phyloP scores from a whole-genome alignment of 2,329 filamentous ascomycete species.

The Tolypocladium inflatum region DNA sequence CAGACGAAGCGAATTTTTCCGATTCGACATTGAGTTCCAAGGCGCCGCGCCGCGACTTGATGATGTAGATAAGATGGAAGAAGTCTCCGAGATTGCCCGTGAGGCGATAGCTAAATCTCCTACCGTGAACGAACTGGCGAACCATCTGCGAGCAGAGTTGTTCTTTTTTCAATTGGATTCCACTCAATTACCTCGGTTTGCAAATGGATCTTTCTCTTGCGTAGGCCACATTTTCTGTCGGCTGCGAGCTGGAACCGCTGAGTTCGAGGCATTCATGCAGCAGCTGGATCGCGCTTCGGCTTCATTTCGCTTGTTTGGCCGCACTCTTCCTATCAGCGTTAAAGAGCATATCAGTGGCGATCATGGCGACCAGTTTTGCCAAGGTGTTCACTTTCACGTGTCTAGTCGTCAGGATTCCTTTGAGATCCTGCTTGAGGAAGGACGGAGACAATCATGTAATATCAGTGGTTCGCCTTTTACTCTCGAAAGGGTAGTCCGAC shows the following conservation, averaged over 20 bases:
- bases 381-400: neutral
- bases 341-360: too few species aligned
- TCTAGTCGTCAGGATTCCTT: neutral
- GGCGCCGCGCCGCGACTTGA: neutral
- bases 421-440: neutral
- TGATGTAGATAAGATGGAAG: neutral
- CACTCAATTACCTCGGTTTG: neutral
- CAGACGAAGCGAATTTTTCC: constrained; percentile 1
- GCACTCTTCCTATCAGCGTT: neutral
- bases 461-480: neutral
- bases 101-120: neutral
- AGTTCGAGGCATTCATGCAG: neutral
- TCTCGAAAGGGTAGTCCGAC: neutral
- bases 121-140: neutral
- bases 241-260: neutral
- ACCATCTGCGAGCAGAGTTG: neutral
- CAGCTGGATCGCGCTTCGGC: neutral
- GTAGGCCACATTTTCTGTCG: neutral
- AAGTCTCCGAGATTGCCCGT: neutral
- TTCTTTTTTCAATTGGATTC: neutral
- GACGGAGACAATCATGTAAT: neutral
- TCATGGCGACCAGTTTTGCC: neutral
- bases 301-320: neutral
- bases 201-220: neutral
- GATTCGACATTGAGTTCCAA: neutral